These are phyloP conservation scores for Stentor coeruleus DNA, from an alignment of 73 alveolate genomes.

Conservation along the genomic window DNA sequence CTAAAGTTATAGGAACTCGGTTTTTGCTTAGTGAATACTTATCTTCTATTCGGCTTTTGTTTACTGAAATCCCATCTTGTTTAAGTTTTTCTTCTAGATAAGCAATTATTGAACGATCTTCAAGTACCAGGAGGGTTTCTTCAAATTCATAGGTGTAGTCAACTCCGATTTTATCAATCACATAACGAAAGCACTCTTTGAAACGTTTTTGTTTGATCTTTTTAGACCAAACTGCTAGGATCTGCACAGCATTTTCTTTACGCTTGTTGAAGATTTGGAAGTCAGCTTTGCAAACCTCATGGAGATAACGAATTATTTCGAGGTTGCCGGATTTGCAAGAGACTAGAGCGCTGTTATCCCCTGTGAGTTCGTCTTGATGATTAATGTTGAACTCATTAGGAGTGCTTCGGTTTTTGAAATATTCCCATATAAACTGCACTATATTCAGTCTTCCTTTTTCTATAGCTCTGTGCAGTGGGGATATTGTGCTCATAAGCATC, in stretches of 20 bases:
- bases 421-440: conserved; percentile 6
- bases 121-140: conserved; percentile 15
- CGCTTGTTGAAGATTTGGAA: conserved; percentile 10
- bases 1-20: background rate
- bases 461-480: conserved; percentile 7
- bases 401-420: background rate
- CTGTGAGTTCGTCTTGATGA: conserved; percentile 17
- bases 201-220: conserved; percentile 1
- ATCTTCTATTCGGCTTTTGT: conserved; percentile 10
- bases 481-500: background rate
- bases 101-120: background rate
- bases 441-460: conserved; percentile 7
- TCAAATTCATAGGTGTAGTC: conserved; percentile 15
- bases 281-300: conserved; percentile 13
- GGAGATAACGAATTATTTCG: background rate
- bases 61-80: conserved; percentile 5
- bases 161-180: conserved; percentile 9
- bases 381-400: background rate
- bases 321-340: conserved; percentile 21
- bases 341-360: conserved; percentile 32
- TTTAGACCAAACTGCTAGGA: conserved; percentile 18
- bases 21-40: conserved; percentile 12
- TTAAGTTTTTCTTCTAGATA: conserved; percentile 8
- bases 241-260: conserved; percentile 16
- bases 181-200: background rate